Evolutionary conservation across 2,329 filamentous ascomycete species (phyloP).

Genomic region (Acrocalymma vagum): DNA sequence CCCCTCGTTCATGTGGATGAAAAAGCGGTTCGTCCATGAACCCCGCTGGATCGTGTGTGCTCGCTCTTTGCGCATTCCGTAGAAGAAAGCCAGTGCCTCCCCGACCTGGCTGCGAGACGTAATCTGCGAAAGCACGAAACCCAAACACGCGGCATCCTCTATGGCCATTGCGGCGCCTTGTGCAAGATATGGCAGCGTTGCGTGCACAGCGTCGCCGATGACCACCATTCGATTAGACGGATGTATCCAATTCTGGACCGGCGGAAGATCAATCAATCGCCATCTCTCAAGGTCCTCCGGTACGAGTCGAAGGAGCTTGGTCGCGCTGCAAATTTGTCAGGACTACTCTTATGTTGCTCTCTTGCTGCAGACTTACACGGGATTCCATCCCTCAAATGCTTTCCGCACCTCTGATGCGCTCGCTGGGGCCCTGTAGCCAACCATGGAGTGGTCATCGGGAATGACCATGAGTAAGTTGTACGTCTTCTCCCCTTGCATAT

Average conservation of each 20-base stretch:
- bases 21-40: conserved; percentile 8
- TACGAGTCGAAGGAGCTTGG: conserved; percentile 10
- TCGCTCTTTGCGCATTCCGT: not conserved
- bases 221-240: conserved; percentile 1
- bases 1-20: conserved; percentile 8
- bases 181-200: conserved; percentile 10
- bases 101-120: conserved; percentile 17
- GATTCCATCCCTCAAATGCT: conserved; percentile 69
- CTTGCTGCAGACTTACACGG: conserved; percentile 50
- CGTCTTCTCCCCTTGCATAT: conserved; percentile 67
- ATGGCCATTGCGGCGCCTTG: conserved; percentile 68
- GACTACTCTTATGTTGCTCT: not conserved
- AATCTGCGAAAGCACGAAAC: conserved; percentile 35
- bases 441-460: conserved; percentile 14
- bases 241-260: conserved; percentile 65
- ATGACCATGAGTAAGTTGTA: conserved; percentile 55
- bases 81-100: conserved; percentile 1
- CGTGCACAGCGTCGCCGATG: conserved; percentile 5
- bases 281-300: conserved; percentile 54
- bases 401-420: conserved; percentile 65
- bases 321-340: not conserved
- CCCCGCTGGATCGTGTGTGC: conserved; percentile 7
- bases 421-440: conserved; percentile 38
- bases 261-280: conserved; percentile 66
- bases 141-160: conserved; percentile 71